Percentiles rank a stretch among this genome's conserved stretches.
phyloP scores from a whole-genome alignment of 2,329 filamentous ascomycete species.

The Cladosporium sp. region DNA sequence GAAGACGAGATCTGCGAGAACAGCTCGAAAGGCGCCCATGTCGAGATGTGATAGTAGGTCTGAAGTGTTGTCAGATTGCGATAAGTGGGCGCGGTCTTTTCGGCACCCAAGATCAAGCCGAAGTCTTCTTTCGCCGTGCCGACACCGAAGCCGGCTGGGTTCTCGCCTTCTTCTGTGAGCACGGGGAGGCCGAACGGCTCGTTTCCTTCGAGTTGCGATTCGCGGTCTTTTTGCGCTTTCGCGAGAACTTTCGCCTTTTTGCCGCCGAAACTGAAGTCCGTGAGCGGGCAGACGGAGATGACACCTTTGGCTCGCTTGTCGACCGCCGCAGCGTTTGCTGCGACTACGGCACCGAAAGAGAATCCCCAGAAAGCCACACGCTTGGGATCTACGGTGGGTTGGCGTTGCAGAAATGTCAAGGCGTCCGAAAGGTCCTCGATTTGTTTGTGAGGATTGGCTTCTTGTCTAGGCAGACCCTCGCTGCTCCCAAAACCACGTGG shows the following conservation, averaged over 20 bases:
- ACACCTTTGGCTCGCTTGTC: conserved; percentile 35
- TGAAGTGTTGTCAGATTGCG: conserved; percentile 33
- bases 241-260: conserved; percentile 31
- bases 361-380: conserved; percentile 42
- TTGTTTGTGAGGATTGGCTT: conserved; percentile 39
- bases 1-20: conserved; percentile 5
- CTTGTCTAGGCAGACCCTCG: conserved; percentile 42
- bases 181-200: conserved; percentile 40
- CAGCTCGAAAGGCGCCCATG: conserved; percentile 21
- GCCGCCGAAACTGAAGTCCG: conserved; percentile 20
- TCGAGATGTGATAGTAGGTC: conserved; percentile 35
- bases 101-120: conserved; percentile 21
- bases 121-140: conserved; percentile 25
- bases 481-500: conserved; percentile 40
- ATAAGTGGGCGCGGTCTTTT: conserved; percentile 18
- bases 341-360: conserved; percentile 35
- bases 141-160: conserved; percentile 39
- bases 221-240: conserved; percentile 40
- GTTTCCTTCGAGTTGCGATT: conserved; percentile 43
- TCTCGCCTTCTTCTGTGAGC: conserved; percentile 40
- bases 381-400: conserved; percentile 34
- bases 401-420: conserved; percentile 36
- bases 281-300: conserved; percentile 32
- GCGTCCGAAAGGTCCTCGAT: conserved; percentile 40
- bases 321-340: conserved; percentile 33